Evolutionary conservation across 306 rosid species (phyloP).

Genomic region (Pyrus bretschneideri): DNA sequence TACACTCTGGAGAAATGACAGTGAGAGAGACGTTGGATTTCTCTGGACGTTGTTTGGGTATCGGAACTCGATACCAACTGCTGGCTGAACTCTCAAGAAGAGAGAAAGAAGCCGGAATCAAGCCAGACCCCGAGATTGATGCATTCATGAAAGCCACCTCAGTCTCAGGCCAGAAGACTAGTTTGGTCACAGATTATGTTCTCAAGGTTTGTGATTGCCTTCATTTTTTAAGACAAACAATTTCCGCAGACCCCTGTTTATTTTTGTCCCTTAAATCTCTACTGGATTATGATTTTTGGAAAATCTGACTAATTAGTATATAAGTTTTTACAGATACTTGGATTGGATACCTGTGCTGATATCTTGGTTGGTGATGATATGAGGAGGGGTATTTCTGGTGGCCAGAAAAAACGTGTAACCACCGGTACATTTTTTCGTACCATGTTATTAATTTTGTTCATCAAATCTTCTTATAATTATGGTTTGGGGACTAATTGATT

Average conservation of each 20-base stretch:
- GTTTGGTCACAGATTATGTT: constrained; percentile 57
- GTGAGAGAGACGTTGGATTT: constrained; percentile 84
- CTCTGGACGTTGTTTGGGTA: constrained; percentile 80
- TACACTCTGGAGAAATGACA: constrained; percentile 85
- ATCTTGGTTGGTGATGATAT: constrained; percentile 70
- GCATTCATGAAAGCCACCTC: constrained; percentile 77
- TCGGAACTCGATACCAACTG: constrained; percentile 68
- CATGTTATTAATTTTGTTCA: neutral
- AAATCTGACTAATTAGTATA: neutral
- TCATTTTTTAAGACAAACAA: neutral
- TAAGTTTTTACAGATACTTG: constrained; percentile 47
- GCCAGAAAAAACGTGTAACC: constrained; percentile 79
- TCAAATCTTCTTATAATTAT: neutral
- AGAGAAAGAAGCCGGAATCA: constrained; percentile 68
- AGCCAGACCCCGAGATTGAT: constrained; percentile 76
- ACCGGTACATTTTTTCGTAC: constrained; percentile 25
- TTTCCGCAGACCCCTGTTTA: neutral
- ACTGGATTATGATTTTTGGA: neutral
- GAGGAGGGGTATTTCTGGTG: constrained; percentile 88
- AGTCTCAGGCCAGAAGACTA: constrained; percentile 52
- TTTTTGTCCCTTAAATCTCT: neutral
- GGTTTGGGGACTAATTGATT: neutral
- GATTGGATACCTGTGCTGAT: constrained; percentile 79
- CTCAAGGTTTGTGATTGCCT: constrained; percentile 44
- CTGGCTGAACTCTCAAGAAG: constrained; percentile 66